Conservation (phyloP, 371 early-diverging fungal genomes). For the Scutellospora calospora region DNA sequence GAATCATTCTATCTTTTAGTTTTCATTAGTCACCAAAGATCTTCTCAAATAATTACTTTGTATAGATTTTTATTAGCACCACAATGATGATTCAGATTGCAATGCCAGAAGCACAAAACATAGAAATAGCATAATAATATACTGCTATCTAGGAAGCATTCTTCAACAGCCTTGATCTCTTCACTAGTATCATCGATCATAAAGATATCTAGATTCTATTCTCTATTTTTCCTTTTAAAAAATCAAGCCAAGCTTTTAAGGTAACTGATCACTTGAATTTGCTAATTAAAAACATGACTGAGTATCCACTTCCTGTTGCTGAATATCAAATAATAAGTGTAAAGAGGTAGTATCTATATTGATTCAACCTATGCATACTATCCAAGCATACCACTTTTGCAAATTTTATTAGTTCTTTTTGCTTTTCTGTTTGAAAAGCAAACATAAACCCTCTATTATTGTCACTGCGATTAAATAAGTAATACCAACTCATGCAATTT, state of each 20-base stretch:
- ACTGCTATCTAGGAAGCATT: neutral
- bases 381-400: neutral
- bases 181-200: neutral
- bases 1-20: neutral
- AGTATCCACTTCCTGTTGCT: neutral
- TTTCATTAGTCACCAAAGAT: neutral
- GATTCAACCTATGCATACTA: neutral
- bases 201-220: neutral
- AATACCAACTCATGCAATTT: neutral
- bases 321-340: neutral
- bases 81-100: neutral
- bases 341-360: neutral
- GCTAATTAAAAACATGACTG: neutral
- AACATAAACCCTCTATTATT: neutral
- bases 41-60: too few species aligned
- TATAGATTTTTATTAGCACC: neutral
- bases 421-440: neutral
- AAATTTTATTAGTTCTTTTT: conserved; percentile 1
- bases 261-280: too few species aligned
- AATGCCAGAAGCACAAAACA: neutral
- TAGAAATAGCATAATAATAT: neutral
- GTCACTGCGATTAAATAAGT: neutral
- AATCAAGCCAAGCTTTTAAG: neutral
- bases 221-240: neutral
- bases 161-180: neutral